These are phyloP conservation scores for Arthrinium puccinioides DNA, from an alignment of 2,329 filamentous ascomycete species.

Conservation along the genomic window DNA sequence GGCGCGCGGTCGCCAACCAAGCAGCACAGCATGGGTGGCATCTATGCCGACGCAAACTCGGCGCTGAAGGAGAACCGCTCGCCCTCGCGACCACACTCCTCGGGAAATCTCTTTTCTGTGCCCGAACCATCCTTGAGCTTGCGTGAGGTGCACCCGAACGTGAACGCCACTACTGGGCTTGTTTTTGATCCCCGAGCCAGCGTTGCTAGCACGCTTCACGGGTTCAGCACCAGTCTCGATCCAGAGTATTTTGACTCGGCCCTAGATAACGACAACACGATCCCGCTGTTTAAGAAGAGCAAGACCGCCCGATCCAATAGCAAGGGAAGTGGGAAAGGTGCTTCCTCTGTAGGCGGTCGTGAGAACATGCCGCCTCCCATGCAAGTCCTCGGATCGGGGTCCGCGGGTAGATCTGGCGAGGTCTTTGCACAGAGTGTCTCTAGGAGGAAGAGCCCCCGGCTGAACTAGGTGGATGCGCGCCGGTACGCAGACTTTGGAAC, in stretches of 20 bases:
- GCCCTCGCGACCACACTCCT: constrained; percentile 14
- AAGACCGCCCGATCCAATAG: constrained; percentile 24
- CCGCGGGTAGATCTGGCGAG: constrained; percentile 20
- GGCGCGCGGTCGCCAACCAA: constrained; percentile 25
- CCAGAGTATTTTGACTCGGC: constrained; percentile 8
- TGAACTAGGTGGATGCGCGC: constrained; percentile 20
- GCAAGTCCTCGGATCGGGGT: constrained; percentile 12
- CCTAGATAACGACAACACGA: constrained; percentile 27
- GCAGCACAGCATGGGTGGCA: constrained; percentile 19
- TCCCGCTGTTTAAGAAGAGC: constrained; percentile 42
- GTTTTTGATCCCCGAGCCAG: constrained; percentile 36
- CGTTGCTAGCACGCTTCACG: constrained; percentile 25
- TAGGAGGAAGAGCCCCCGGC: constrained; percentile 48
- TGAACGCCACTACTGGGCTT: constrained; percentile 31
- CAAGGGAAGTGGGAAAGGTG: constrained; percentile 21
- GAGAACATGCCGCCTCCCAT: constrained; percentile 41
- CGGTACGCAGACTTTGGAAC: too few relatives aligned
- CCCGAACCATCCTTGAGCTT: constrained; percentile 33
- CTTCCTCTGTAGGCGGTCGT: constrained; percentile 28
- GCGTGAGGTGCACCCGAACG: constrained; percentile 48
- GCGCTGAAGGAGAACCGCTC: constrained; percentile 15
- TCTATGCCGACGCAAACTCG: constrained; percentile 33
- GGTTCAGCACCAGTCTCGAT: constrained; percentile 12
- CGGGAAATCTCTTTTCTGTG: constrained; percentile 10
- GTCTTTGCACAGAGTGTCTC: constrained; percentile 37